A percentile compares a stretch with the other conserved stretches of the same genome.
Evolutionary conservation across 495 filamentous ascomycete species (phyloP).

Genomic region (Penicillium canescens): DNA sequence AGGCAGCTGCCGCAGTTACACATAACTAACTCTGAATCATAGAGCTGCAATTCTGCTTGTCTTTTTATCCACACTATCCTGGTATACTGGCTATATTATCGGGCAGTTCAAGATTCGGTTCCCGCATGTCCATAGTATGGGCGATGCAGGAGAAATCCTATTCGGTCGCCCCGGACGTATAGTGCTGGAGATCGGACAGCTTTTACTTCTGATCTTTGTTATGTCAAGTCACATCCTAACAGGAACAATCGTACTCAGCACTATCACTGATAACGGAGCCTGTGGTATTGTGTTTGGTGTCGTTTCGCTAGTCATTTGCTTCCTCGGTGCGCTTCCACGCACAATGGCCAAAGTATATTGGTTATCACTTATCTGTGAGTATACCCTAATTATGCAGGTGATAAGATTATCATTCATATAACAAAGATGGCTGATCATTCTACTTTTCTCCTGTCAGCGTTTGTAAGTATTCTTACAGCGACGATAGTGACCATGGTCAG

Average conservation of each 20-base stretch:
- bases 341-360: constrained; percentile 4
- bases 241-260: constrained; percentile 69
- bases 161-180: constrained; percentile 63
- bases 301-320: constrained; percentile 20
- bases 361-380: constrained; percentile 41
- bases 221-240: constrained; percentile 73
- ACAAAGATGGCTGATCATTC: neutral
- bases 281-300: constrained; percentile 69
- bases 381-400: neutral
- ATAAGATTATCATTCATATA: too few species aligned
- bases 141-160: constrained; percentile 68
- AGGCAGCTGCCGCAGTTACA: too few species aligned
- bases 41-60: constrained; percentile 31
- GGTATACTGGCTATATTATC: constrained; percentile 23
- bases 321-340: constrained; percentile 16
- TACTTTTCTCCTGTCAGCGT: neutral
- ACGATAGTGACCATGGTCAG: constrained; percentile 67
- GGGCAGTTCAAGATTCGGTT: constrained; percentile 23
- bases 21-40: neutral
- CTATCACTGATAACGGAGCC: constrained; percentile 58
- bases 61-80: constrained; percentile 57
- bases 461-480: constrained; percentile 60
- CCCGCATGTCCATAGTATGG: constrained; percentile 42
- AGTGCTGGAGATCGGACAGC: constrained; percentile 58
- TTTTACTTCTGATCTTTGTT: constrained; percentile 66